Evolutionary conservation across 345 rosid genomes (phyloP).

Genomic region (Rhodamnia rubescens): DNA sequence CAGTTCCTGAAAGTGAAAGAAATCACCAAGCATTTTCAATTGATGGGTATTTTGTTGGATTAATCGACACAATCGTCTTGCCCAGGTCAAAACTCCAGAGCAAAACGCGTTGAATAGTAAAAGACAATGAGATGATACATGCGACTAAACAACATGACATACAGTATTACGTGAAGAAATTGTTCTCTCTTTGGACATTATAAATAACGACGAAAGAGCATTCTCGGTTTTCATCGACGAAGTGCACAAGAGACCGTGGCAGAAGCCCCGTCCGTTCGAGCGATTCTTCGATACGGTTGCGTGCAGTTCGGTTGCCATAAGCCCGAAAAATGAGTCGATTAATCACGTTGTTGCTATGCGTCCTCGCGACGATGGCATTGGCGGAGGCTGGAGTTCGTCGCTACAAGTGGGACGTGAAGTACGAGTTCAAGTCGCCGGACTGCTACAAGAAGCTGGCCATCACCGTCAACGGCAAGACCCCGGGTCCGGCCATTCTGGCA

Average conservation of each 20-base stretch:
- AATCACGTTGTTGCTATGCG: not conserved
- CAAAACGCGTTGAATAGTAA: not conserved
- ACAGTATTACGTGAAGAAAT: not conserved
- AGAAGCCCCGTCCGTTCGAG: not conserved
- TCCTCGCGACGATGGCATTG: not conserved
- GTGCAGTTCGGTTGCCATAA: not conserved
- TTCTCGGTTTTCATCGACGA: not conserved
- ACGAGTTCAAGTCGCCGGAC: slow-evolving; percentile 53
- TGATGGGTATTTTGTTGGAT: too few species aligned
- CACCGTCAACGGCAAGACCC: slow-evolving; percentile 47
- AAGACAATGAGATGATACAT: too few species aligned
- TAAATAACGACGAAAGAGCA: not conserved
- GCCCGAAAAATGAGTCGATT: not conserved
- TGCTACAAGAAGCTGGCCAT: slow-evolving; percentile 53
- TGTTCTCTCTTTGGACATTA: not conserved
- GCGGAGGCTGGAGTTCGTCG: slow-evolving; percentile 19
- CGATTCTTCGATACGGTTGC: not conserved
- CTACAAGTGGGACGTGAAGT: slow-evolving; percentile 58
- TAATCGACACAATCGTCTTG: too few species aligned
- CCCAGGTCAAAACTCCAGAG: too few species aligned
- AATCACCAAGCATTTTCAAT: too few species aligned
- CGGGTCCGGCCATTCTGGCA: slow-evolving; percentile 56
- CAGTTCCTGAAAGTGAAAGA: too few species aligned
- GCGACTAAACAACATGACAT: too few species aligned
- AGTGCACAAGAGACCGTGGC: not conserved